Conservation (phyloP, 495 filamentous ascomycete genomes). For the Neurospora cerealis region DNA sequence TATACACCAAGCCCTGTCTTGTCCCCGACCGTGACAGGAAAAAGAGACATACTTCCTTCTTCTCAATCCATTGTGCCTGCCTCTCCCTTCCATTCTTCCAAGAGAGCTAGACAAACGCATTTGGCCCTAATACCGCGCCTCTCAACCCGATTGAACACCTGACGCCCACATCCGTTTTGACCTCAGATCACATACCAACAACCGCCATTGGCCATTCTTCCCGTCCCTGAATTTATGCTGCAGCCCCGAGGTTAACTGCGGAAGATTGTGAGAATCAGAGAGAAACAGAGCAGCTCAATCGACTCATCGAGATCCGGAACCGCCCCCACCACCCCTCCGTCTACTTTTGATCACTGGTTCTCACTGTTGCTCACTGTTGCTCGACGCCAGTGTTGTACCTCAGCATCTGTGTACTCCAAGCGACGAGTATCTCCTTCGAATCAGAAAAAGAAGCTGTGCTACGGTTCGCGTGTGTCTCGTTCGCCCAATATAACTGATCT, state of each 20-base stretch:
- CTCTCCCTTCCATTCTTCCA: background rate
- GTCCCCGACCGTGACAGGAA: background rate
- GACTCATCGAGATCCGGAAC: background rate
- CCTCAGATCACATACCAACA: background rate
- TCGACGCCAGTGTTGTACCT: background rate
- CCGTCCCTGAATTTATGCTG: background rate
- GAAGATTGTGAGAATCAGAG: background rate
- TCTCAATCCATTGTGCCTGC: background rate
- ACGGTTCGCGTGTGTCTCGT: background rate
- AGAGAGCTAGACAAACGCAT: background rate
- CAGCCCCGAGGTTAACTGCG: background rate
- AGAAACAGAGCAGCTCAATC: background rate
- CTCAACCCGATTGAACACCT: background rate
- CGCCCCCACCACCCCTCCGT: background rate
- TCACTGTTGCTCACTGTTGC: background rate
- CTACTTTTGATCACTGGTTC: background rate
- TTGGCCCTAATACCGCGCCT: background rate
- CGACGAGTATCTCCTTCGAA: background rate
- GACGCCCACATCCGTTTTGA: background rate
- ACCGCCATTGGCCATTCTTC: background rate
- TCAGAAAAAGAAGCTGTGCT: background rate
- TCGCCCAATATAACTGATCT: background rate
- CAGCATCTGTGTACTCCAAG: background rate
- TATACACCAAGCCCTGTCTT: background rate
- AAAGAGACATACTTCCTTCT: background rate